Percentiles rank a stretch among this genome's conserved stretches.
Conservation (phyloP, 2,329 filamentous ascomycete species). For the Exophiala oligosperma region DNA sequence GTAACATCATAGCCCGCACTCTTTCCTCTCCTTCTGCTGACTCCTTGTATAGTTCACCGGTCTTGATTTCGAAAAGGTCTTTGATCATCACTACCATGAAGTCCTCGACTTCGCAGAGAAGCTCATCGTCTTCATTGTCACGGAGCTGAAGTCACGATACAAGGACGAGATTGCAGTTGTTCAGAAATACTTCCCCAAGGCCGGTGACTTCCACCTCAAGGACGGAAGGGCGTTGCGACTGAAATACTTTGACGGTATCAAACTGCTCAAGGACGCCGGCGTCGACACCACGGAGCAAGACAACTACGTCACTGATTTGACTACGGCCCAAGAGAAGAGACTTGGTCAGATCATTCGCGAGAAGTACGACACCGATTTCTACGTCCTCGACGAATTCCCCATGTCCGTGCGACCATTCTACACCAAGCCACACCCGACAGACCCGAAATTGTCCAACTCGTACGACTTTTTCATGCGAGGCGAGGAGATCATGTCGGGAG, state of each 20-base stretch:
- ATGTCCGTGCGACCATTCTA: conserved; percentile 87
- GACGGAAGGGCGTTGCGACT: conserved; percentile 50
- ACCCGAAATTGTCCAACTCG: conserved; percentile 65
- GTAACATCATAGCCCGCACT: conserved; percentile 31
- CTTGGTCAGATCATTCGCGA: conserved; percentile 81
- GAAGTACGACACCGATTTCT: conserved; percentile 95
- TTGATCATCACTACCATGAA: conserved; percentile 52
- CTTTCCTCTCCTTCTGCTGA: too few relatives aligned
- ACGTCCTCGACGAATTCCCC: conserved; percentile 95
- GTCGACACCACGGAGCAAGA: conserved; percentile 52
- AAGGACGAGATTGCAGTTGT: conserved; percentile 47
- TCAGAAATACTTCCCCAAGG: conserved; percentile 51
- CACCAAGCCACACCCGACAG: conserved; percentile 73
- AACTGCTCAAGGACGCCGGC: conserved; percentile 50
- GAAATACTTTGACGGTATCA: conserved; percentile 52
- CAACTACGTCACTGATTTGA: conserved; percentile 48
- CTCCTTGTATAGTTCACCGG: conserved; percentile 44
- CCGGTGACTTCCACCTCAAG: conserved; percentile 52
- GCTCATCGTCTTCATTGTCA: conserved; percentile 51
- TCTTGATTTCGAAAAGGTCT: conserved; percentile 55
- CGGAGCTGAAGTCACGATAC: conserved; percentile 45
- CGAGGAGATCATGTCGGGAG: conserved; percentile 67
- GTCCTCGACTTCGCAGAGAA: conserved; percentile 51
- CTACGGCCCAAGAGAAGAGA: conserved; percentile 58
- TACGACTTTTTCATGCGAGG: conserved; percentile 73